Conservation (phyloP, 352 stramenopile species). For the Pythium oligandrum region DNA sequence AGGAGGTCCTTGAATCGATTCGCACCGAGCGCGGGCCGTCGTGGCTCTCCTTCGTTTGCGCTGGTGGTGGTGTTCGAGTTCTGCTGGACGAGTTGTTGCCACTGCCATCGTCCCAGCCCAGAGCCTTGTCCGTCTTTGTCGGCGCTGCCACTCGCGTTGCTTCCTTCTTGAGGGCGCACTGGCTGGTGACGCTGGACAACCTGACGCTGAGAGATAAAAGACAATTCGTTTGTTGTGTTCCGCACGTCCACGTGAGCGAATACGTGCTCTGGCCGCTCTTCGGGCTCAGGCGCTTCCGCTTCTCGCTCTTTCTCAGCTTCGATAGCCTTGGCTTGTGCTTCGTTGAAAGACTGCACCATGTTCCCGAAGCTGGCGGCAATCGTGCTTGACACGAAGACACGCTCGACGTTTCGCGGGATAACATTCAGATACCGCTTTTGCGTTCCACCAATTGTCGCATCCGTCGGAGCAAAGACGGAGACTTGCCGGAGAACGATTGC, state of each 20-base stretch:
- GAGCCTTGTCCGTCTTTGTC: conserved; percentile 19
- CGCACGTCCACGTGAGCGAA: conserved; percentile 28
- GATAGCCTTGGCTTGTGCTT: conserved; percentile 23
- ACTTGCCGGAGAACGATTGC: conserved; percentile 66
- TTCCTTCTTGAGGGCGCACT: conserved; percentile 6
- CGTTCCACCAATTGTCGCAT: conserved; percentile 34
- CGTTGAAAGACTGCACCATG: conserved; percentile 48
- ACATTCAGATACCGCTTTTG: conserved; percentile 73
- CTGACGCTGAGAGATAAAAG: conserved; percentile 72
- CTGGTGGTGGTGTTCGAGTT: conserved; percentile 8
- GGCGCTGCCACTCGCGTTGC: conserved; percentile 21
- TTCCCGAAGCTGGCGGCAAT: conserved; percentile 22
- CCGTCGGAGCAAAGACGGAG: conserved; percentile 56
- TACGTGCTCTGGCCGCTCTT: conserved; percentile 23
- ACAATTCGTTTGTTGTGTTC: conserved; percentile 63
- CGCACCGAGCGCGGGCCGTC: no score
- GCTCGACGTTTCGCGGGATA: conserved; percentile 53
- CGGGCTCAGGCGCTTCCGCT: conserved; percentile 26
- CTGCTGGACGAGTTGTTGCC: conserved; percentile 51
- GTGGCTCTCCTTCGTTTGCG: no score
- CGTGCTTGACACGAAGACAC: conserved; percentile 38
- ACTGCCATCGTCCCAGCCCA: conserved; percentile 62
- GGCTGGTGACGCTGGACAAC: conserved; percentile 72
- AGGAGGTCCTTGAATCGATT: no score
- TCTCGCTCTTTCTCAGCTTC: conserved; percentile 25